Base-by-base conservation (phyloP, 495 filamentous ascomycete genomes). In the Xylaria palmicola region DNA sequence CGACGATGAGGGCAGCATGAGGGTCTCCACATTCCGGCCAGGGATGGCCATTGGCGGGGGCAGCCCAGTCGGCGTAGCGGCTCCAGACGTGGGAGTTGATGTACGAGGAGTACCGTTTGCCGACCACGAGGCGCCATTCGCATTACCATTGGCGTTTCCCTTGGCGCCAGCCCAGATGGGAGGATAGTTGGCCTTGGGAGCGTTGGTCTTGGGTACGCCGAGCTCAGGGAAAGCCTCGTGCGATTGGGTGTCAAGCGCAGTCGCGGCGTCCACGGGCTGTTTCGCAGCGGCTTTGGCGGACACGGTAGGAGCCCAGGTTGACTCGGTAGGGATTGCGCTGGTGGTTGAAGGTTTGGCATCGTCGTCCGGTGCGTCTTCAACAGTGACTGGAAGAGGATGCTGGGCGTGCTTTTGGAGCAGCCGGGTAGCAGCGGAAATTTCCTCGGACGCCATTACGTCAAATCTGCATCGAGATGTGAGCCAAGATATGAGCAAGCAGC, bases 141-240 rank as follows among this genome's bases (percentile, higher is more conserved):
- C 73, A 61, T 84, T 83, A 52, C 85, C 83, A 62, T 86, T 85
- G 30, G 80, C 67, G 56, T 62, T 64, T 55, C 53, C 64, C 63
- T 75, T 74, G n/a, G 68, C 76, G 29, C 68, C 68, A 34, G 69
- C 71, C 79, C 78, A 97, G 43, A 87, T 82, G 40, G 86, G 85
- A 32, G 88, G 79, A 52, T 71, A 84, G 76, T 64, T 86, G 75
- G 63, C 62, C 54, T 68, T 74, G 19, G 79, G 72, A 20, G 88
- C 77, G 74, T 89, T 88, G 32, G 88, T 80, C 63, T 75, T 78
- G 10, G 85, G 85, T 49, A 88, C 85, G 50, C 90, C 94, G 47
- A 98, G 81, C 36, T 91, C 85, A 19, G 94, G 94, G 77, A 98
- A 98, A 40, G 88, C 77, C 74, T 97, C 93, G 68, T 92, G 89